Base-by-base conservation (phyloP, 371 early-diverging fungal genomes). In the Smittium mucronatum region DNA sequence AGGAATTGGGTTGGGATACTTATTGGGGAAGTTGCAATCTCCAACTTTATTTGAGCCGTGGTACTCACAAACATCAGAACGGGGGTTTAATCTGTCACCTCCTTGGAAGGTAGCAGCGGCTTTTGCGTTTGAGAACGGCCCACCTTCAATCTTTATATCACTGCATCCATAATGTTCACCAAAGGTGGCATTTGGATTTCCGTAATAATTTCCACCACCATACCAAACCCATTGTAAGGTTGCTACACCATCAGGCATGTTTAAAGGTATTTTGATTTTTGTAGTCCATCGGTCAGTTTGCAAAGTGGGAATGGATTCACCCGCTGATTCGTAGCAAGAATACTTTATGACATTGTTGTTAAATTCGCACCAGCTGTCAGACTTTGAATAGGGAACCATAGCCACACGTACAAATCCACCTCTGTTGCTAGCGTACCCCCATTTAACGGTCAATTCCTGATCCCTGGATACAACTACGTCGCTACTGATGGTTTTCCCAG, bases 181-280 rank as follows among this genome's bases (percentile, higher is more conserved):
- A 60, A 83, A 83, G 11, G 81, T 81, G 0, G 81, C 75, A 32
- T 81, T 75, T 0, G 70, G 60, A 36, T 86, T 73, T 1, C 78
- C 85, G 67, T 82, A 80, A 70, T 79, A 81, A 36, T 82, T 76
- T 5, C 84, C 87, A 17, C 82, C 86, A 30, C 86, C 85, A 68
- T 78, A 85, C 85, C 85, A 84, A 28, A 82, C 75, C 85, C 85
- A 84, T 64, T 86, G 86, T 15, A 86, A 71, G 1, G 86, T 86
- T 2, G 74, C 76, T 21, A 75, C 72, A 58, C 82, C 83, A 68
- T 86, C 84, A 32, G 79, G 77, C 5, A 86, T 71, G 70, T 80
- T 76, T 26, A 70, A 63, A 2, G 86, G 86, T 5, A 86, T 69
- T 1, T 74, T 82, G 26, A 86, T 73, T 17, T 64, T 70, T 11